Conservation (phyloP, 2,329 filamentous ascomycete genomes). For the Fusarium secorum region DNA sequence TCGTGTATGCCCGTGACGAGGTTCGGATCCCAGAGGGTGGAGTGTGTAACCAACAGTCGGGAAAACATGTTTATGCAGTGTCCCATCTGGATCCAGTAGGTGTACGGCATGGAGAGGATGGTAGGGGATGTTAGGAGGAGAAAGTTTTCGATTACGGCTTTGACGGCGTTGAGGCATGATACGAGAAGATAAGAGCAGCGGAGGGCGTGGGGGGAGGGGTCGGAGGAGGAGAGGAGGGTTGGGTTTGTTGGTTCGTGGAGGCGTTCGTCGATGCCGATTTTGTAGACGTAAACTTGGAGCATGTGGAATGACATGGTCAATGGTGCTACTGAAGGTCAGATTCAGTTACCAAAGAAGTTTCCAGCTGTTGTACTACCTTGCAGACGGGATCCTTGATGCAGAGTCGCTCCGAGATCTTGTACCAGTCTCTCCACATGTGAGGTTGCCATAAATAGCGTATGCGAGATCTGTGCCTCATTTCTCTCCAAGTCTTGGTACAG, state of each 20-base stretch:
- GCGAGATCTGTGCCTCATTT: not conserved
- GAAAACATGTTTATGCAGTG: slow-evolving; percentile 18
- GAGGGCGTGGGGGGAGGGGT: not conserved
- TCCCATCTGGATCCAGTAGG: slow-evolving; percentile 9
- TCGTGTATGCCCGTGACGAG: not conserved
- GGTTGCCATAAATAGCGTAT: not conserved
- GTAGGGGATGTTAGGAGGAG: not conserved
- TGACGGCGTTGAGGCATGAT: slow-evolving; percentile 14
- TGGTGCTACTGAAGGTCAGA: not conserved
- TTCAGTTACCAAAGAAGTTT: not conserved
- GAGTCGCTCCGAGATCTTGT: not conserved
- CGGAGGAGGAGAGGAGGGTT: not conserved
- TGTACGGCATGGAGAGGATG: slow-evolving; percentile 12
- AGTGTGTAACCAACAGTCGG: not conserved
- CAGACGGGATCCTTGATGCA: not conserved
- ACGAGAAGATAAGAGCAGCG: not conserved
- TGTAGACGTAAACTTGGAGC: slow-evolving; percentile 5
- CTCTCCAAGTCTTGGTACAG: not conserved
- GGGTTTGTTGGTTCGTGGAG: not conserved
- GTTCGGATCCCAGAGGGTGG: slow-evolving; percentile 10
- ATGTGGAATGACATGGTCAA: slow-evolving; percentile 2
- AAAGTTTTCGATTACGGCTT: not conserved
- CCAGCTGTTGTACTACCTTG: not conserved
- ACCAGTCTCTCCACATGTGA: slow-evolving; percentile 10
- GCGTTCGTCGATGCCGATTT: slow-evolving; percentile 11